phyloP scores from a whole-genome alignment of 164 flowering plant genomes.

The Echeveria elegans region DNA sequence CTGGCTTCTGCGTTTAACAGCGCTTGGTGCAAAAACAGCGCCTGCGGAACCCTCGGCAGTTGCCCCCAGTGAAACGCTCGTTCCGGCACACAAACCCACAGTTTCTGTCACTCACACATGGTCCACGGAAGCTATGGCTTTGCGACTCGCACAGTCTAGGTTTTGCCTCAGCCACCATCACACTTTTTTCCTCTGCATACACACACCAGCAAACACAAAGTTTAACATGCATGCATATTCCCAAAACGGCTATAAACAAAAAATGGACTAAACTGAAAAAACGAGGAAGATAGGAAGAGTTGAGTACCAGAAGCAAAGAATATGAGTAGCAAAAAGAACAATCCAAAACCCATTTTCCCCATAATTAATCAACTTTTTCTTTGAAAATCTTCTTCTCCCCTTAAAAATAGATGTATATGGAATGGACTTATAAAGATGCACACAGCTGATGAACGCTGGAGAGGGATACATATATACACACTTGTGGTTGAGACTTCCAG shows the following conservation, averaged over 20 bases:
- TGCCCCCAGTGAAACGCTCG: conserved; percentile 37
- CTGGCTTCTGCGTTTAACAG: conserved; percentile 12
- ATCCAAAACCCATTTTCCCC: neutral
- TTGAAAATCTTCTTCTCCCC: too few species aligned
- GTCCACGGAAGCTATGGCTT: conserved; percentile 37
- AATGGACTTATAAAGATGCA: too few species aligned
- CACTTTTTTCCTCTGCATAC: conserved; percentile 20
- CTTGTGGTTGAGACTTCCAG: too few species aligned
- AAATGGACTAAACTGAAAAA: neutral
- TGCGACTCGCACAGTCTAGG: conserved; percentile 23
- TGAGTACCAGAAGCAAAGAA: neutral
- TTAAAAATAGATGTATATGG: too few species aligned
- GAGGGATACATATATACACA: neutral
- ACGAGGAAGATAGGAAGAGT: neutral
- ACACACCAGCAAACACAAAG: neutral
- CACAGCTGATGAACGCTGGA: neutral
- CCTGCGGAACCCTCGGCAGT: conserved; percentile 37
- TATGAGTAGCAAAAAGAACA: neutral
- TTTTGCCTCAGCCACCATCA: conserved; percentile 25
- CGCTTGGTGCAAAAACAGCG: conserved; percentile 41
- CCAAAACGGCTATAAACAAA: neutral
- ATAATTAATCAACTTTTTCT: too few species aligned
- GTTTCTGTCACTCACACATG: conserved; percentile 29
- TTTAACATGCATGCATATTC: neutral
- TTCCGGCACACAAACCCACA: conserved; percentile 35